These are phyloP conservation scores for Penicillium maclennaniae DNA, from an alignment of 495 filamentous ascomycete species.

Conservation along the genomic window DNA sequence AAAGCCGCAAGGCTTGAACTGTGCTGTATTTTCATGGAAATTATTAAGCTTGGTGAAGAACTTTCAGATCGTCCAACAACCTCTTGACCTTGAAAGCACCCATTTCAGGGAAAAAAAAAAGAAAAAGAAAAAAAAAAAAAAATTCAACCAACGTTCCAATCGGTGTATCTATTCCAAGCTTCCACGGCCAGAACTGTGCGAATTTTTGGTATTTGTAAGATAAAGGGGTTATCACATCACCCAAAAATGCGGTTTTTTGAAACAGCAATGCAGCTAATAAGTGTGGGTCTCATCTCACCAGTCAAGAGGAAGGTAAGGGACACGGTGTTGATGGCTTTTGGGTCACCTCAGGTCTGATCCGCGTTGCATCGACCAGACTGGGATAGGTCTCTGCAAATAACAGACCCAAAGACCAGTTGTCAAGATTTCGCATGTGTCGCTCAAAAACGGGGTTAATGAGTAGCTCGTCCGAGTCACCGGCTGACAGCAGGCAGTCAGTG, in stretches of 20 bases:
- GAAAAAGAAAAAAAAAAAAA: too few species aligned
- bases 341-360: slow-evolving; percentile 34
- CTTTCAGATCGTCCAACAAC: neutral
- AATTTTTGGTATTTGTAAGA: neutral
- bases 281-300: neutral
- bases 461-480: slow-evolving; percentile 54
- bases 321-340: neutral
- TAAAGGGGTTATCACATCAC: neutral
- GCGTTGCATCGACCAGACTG: slow-evolving; percentile 49
- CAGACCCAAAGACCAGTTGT: slow-evolving; percentile 75
- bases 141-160: neutral
- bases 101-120: too few species aligned
- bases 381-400: slow-evolving; percentile 64
- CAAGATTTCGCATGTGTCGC: slow-evolving; percentile 60
- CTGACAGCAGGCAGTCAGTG: slow-evolving; percentile 54
- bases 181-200: neutral
- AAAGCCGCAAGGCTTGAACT: slow-evolving; percentile 33
- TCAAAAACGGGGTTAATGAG: slow-evolving; percentile 80
- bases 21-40: neutral
- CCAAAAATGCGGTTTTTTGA: neutral
- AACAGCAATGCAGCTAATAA: neutral
- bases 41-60: slow-evolving; percentile 5
- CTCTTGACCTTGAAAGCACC: neutral
- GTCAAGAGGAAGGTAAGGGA: neutral
- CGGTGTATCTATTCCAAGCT: neutral